phyloP scores from a whole-genome alignment of 345 rosid genomes.

The Lumnitzera racemosa region DNA sequence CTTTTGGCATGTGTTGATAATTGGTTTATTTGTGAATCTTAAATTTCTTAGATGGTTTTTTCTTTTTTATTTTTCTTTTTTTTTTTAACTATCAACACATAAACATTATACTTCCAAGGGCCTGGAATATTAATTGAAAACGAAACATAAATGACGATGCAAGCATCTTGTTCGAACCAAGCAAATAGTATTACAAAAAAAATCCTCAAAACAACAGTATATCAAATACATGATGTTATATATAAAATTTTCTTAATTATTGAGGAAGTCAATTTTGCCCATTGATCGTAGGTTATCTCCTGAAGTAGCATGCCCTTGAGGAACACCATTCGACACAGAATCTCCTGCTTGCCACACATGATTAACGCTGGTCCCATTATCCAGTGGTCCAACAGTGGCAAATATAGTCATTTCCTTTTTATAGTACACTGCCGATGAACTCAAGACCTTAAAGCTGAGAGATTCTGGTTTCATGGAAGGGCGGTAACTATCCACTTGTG shows the following conservation, averaged over 20 bases:
- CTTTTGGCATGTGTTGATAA: no score
- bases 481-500: slow-evolving; percentile 10
- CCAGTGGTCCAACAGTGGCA: slow-evolving; percentile 28
- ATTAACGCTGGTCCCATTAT: slow-evolving; percentile 12
- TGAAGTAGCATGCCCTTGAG: slow-evolving; percentile 12
- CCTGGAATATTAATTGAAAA: no score
- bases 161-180: no score
- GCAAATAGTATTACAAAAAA: no score
- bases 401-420: slow-evolving; percentile 24
- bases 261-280: slow-evolving; percentile 11
- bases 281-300: slow-evolving; percentile 22
- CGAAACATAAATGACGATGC: no score
- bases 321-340: slow-evolving; percentile 13
- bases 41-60: no score
- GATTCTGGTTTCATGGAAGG: slow-evolving; percentile 22
- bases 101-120: no score
- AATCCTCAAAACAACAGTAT: no score
- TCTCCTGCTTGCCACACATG: slow-evolving; percentile 49
- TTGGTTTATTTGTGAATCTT: no score
- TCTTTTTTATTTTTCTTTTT: no score
- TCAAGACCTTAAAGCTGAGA: slow-evolving; percentile 25
- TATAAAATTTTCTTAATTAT: background rate
- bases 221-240: no score
- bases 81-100: no score
- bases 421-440: slow-evolving; percentile 14